Conservation (phyloP, 2,329 filamentous ascomycete species). For the Trichoderma sp. region DNA sequence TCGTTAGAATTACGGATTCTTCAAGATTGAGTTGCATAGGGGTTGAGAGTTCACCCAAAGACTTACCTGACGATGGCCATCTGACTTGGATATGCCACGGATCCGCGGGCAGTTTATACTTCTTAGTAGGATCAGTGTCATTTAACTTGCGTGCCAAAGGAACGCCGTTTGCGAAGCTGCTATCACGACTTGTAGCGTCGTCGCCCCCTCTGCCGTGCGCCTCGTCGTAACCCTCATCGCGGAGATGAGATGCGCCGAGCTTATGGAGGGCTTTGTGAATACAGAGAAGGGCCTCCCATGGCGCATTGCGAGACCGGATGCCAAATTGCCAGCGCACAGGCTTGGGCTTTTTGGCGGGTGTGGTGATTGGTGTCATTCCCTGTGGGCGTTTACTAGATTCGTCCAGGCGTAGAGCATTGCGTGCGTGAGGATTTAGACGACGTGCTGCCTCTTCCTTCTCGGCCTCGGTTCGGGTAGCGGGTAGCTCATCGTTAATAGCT, state of each 20-base stretch:
- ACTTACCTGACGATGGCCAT: constrained; percentile 79
- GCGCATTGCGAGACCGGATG: constrained; percentile 89
- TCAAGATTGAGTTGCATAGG: not conserved
- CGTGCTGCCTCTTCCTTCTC: constrained; percentile 80
- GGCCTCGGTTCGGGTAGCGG: constrained; percentile 58
- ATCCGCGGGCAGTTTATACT: constrained; percentile 86
- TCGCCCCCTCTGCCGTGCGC: constrained; percentile 44
- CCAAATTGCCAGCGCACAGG: constrained; percentile 97
- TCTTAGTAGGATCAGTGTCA: constrained; percentile 52
- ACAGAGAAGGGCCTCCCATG: constrained; percentile 89
- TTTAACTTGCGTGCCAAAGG: constrained; percentile 36
- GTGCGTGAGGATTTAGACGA: constrained; percentile 80
- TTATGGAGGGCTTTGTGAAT: constrained; percentile 90
- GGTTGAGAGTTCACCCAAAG: not conserved
- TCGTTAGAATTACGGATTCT: not conserved
- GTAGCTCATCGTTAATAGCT: constrained; percentile 47
- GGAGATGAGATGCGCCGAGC: constrained; percentile 85
- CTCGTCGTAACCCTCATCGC: constrained; percentile 58
- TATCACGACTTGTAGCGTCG: constrained; percentile 35
- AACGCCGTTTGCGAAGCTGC: constrained; percentile 42
- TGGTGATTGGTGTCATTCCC: constrained; percentile 60
- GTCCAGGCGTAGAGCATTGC: constrained; percentile 67
- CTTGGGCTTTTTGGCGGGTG: constrained; percentile 65
- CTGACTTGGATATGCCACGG: constrained; percentile 93
- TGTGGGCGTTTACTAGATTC: constrained; percentile 59